Conservation (phyloP, 805 yeast genomes). For the Lipomyces spencermartinsiae region DNA sequence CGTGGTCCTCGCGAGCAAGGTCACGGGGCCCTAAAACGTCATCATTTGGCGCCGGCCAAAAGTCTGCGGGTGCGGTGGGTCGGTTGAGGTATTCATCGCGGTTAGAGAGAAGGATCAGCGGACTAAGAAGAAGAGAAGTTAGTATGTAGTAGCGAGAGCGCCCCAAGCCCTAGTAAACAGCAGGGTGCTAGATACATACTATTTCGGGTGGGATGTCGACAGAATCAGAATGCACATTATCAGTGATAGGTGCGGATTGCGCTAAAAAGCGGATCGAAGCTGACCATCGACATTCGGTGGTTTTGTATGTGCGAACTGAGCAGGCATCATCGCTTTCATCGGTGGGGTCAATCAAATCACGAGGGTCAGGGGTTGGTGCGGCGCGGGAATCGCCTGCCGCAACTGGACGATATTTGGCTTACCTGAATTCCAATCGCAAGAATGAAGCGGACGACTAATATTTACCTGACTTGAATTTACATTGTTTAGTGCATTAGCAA, state of each 20-base stretch:
- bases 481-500: no score
- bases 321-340: not conserved
- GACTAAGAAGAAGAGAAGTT: constrained; percentile 44
- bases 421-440: not conserved
- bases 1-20: constrained; percentile 71
- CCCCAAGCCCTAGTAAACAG: not conserved
- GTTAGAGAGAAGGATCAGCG: constrained; percentile 78
- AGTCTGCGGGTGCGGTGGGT: constrained; percentile 66
- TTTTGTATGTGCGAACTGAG: not conserved
- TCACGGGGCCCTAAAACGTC: constrained; percentile 62
- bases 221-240: constrained; percentile 81
- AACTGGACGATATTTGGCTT: not conserved
- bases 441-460: not conserved
- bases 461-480: not conserved
- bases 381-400: not conserved
- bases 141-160: constrained; percentile 5
- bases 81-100: constrained; percentile 85
- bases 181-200: constrained; percentile 44
- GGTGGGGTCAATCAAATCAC: not conserved
- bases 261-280: not conserved
- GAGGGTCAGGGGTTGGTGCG: constrained; percentile 5
- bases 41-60: constrained; percentile 44
- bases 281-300: not conserved
- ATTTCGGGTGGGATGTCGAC: constrained; percentile 71
- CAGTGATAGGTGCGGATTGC: not conserved